Evolutionary conservation across 2,329 filamentous ascomycete species (phyloP).

Genomic region (Pestalotiopsis sp.): DNA sequence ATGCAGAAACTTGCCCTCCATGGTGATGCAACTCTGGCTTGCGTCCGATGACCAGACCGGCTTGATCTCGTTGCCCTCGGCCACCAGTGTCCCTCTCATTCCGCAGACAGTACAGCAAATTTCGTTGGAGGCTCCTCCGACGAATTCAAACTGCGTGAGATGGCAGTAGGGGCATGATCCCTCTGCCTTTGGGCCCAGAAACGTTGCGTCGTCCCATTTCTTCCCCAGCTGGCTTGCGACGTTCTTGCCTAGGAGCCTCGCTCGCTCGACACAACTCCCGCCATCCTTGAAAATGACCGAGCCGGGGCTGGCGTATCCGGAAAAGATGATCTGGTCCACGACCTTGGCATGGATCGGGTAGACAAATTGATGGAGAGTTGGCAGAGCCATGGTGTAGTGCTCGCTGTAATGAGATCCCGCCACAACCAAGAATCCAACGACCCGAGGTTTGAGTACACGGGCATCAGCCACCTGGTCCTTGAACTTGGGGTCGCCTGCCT

Average conservation of each 20-base stretch:
- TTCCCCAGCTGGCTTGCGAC: constrained; percentile 11
- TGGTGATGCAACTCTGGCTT: constrained; percentile 8
- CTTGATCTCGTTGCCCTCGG: neutral
- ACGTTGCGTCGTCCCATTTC: neutral
- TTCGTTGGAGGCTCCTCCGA: neutral
- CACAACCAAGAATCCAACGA: constrained; percentile 8
- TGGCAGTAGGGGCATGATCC: constrained; percentile 10
- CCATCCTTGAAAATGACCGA: constrained; percentile 10
- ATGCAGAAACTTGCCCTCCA: constrained; percentile 6
- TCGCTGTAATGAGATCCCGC: constrained; percentile 3
- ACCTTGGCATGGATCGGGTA: constrained; percentile 10
- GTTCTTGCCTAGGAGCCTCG: constrained; percentile 1
- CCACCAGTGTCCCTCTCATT: neutral
- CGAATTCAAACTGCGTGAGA: constrained; percentile 6
- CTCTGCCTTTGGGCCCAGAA: neutral
- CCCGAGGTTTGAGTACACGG: constrained; percentile 7
- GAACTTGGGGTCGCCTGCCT: constrained; percentile 12
- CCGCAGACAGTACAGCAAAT: constrained; percentile 5
- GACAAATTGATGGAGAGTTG: constrained; percentile 12
- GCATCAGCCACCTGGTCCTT: neutral
- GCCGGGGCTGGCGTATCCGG: constrained; percentile 3
- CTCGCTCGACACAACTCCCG: constrained; percentile 2
- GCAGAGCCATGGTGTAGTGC: constrained; percentile 10
- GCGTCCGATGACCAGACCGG: neutral
- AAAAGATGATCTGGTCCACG: constrained; percentile 7